Base-by-base conservation (phyloP, 1,139 yeast genomes). In the Suhomyces yuchorum region DNA sequence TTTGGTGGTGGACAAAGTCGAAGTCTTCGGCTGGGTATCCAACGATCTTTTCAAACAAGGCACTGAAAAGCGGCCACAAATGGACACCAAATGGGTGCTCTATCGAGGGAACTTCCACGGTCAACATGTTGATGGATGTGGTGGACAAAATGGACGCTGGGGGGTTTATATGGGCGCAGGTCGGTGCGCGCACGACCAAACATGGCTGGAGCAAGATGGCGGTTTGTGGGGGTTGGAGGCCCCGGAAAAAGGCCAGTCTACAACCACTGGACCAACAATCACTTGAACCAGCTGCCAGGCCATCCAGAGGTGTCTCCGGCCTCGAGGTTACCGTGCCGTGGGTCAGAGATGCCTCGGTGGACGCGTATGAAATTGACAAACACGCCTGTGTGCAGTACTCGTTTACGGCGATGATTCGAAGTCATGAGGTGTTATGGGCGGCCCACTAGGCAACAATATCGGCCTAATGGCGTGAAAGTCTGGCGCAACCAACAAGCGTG, bases 51-150 rank as follows among this genome's bases (percentile, higher is more conserved):
- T 76, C 80, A 59, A 84, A 84, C 23, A 71, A 71, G 54, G 71
- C 71, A 61, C 85, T 82, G 68, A 93, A 90, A 51, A 92, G 71
- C 26, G 96, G 96, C 97, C 97, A 93, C 54, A 93, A 75, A 60
- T 87, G 80, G 46, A 93, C 55, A 43, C 99, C 99, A 67, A 92
- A 93, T 15, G 98, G 98, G 53, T 89, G 79, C 46, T 87, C 87
- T 47, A 90, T 62, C 37, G 86, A 72, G 37, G 97, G 97, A 23
- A 49, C 42, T 22, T 33, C 40, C 39, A 46, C 42, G 20, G 42
- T 37, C 37, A 38, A 40, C 47, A 44, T 44, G 44, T 36, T 33
- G 41, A 19, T 26, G 40, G 17, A 28, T 23, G 32, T 38, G 34
- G 15, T 20, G 39, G 41, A 26, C 32, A 26, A 24, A 28, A 26